phyloP scores from a whole-genome alignment of 2,329 filamentous ascomycete genomes.

The Xylariaceae sp. region DNA sequence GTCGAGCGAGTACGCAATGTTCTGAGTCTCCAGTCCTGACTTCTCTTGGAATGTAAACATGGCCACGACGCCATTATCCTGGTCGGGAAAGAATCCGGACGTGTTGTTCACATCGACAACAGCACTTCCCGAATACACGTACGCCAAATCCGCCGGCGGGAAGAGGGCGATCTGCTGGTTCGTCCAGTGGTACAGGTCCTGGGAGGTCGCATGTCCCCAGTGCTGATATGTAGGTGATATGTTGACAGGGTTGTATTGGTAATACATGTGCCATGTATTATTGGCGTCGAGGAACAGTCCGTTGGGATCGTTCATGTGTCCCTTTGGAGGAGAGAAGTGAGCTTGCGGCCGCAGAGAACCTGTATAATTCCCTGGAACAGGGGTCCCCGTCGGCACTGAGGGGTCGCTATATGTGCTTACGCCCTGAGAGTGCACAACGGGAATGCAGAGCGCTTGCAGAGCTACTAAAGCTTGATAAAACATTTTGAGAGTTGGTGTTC shows the following conservation, averaged over 20 bases:
- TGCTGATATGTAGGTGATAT: slow-evolving; percentile 40
- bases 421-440: too few relatives aligned
- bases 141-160: slow-evolving; percentile 40
- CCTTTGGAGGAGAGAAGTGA: slow-evolving; percentile 51
- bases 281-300: slow-evolving; percentile 57
- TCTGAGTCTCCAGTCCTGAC: slow-evolving; percentile 48
- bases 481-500: too few relatives aligned
- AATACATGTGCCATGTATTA: slow-evolving; percentile 61
- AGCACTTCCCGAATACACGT: slow-evolving; percentile 51
- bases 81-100: slow-evolving; percentile 59
- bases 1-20: slow-evolving; percentile 59
- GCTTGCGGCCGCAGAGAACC: slow-evolving; percentile 45
- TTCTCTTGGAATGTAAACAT: slow-evolving; percentile 44
- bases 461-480: too few relatives aligned
- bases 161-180: slow-evolving; percentile 62
- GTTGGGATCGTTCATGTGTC: slow-evolving; percentile 62
- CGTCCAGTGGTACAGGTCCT: slow-evolving; percentile 60
- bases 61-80: slow-evolving; percentile 59
- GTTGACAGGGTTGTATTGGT: slow-evolving; percentile 43
- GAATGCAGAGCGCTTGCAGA: too few relatives aligned
- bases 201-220: slow-evolving; percentile 63
- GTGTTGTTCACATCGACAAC: slow-evolving; percentile 62
- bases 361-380: slow-evolving; percentile 26
- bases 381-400: slow-evolving; percentile 26
- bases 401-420: slow-evolving; percentile 25